Percentiles rank a stretch among this genome's conserved stretches.
These are phyloP conservation scores for Candida tetrigidarum DNA, from an alignment of 1,139 yeast species.

Conservation along the genomic window DNA sequence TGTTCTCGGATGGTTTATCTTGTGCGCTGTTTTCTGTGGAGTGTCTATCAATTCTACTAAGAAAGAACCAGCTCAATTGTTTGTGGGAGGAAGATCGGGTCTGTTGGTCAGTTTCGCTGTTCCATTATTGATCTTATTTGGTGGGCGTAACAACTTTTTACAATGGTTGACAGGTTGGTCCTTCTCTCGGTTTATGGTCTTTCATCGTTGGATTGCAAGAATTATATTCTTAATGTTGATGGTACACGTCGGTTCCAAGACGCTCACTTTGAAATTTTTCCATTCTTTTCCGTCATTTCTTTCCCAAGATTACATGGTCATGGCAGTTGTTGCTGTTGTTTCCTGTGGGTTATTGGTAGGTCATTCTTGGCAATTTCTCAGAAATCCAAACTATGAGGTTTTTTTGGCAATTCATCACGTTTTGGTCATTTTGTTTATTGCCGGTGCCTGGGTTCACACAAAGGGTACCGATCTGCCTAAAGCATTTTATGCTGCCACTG, in stretches of 20 bases:
- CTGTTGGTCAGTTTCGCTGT: constrained; percentile 22
- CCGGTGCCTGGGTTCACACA: constrained; percentile 59
- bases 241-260: constrained; percentile 21
- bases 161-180: constrained; percentile 32
- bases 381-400: constrained; percentile 59
- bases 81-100: constrained; percentile 31
- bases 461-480: constrained; percentile 16
- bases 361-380: constrained; percentile 33
- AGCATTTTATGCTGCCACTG: constrained; percentile 24
- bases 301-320: constrained; percentile 34
- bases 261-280: constrained; percentile 8
- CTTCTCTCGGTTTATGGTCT: constrained; percentile 22
- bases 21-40: constrained; percentile 18
- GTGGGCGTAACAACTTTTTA: constrained; percentile 29
- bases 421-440: constrained; percentile 52
- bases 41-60: constrained; percentile 19
- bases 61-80: constrained; percentile 19
- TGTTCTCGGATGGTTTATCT: constrained; percentile 13
- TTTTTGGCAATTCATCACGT: constrained; percentile 59
- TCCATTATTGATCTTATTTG: constrained; percentile 28
- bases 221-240: constrained; percentile 19
- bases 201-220: constrained; percentile 31
- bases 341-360: constrained; percentile 40
- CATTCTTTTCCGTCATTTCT: constrained; percentile 31
- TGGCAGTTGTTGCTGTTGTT: constrained; percentile 54